Evolutionary conservation across 1,284 basidiomycete species (phyloP), one percentile per base, ranked within the genome.

Genomic region (Sporisorium graminicola): DNA sequence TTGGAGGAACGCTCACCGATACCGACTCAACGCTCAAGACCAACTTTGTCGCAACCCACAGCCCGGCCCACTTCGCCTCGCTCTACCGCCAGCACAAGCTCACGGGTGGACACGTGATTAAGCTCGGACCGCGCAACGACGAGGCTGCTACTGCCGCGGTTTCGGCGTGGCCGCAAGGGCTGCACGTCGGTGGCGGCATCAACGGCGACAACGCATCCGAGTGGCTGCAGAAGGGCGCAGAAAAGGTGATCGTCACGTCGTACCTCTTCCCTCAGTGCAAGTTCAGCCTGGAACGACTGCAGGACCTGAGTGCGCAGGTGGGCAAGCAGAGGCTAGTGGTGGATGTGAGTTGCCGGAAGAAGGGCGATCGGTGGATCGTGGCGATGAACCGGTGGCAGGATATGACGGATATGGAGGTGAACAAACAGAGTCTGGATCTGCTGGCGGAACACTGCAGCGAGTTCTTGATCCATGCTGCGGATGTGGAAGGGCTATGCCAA

Each of bases 311-410:
- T 4, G 82, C 87, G n/a, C 86, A 87, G 2, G 90, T 95, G 3
- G 94, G 94, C 0, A 94, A 91, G 86, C 93, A 96, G n/a, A 90
- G 87, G 22, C 89, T 99, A 2, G 95, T 99, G 1, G 92, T 99
- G 13, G 97, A 99, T 84, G 92, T 99, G 53, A 97, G 96, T 85
- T 99, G 97, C 87, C 91, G 96, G 22, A 90, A 90, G 78, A 88
- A 90, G 81, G 92, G 88, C 14, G 87, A 90, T 40, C 91, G 88
- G 74, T 99, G 97, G 97, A 89, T 95, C 40, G 93, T 99, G 8
- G 95, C 97, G 0, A 98, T 97, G 95, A 98, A 99, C 87, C 94
- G 95, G 82, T 99, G 97, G 97, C 95, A 98, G 86, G 92, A 93
- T 64, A 90, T 98, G 59, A 98, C 97, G 0, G 93, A 98, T 82